Percentiles rank a stretch among this genome's conserved stretches.
Conservation (phyloP, 306 rosid species). For the Bauhinia variegata region DNA sequence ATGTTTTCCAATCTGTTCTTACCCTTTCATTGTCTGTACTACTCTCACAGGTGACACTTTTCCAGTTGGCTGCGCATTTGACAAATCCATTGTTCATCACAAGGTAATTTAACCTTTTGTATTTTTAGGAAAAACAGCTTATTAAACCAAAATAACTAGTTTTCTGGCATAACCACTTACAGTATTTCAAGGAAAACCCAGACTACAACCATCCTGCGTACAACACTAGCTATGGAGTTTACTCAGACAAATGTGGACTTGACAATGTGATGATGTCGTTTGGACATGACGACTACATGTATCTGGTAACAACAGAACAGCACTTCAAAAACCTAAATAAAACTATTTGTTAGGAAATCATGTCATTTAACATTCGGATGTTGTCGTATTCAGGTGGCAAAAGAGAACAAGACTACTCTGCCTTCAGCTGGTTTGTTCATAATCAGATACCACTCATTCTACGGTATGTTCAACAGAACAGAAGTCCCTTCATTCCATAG, state of each 20-base stretch:
- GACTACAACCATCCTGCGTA: constrained; percentile 55
- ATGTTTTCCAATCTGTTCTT: too few species aligned
- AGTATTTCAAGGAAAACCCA: constrained; percentile 71
- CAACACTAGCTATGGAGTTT: constrained; percentile 70
- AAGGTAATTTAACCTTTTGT: constrained; percentile 45
- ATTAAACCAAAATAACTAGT: too few species aligned
- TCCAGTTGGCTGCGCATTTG: constrained; percentile 86
- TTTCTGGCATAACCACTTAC: constrained; percentile 19
- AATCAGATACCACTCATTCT: constrained; percentile 88
- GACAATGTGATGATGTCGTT: constrained; percentile 82
- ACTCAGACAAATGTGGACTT: constrained; percentile 73
- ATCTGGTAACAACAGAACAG: constrained; percentile 73
- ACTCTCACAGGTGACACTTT: constrained; percentile 64
- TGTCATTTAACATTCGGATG: constrained; percentile 14
- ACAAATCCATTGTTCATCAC: constrained; percentile 74
- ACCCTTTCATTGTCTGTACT: too few species aligned
- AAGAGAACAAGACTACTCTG: constrained; percentile 64
- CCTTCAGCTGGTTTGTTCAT: constrained; percentile 82
- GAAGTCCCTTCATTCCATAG: not conserved
- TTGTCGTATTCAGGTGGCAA: constrained; percentile 62
- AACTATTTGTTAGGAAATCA: not conserved
- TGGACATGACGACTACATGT: constrained; percentile 96
- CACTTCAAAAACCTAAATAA: not conserved
- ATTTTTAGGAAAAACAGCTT: not conserved
- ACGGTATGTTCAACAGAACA: constrained; percentile 45